Evolutionary conservation across 371 early-diverging fungal species (phyloP), one percentile per base, ranked within the genome.

Genomic region (Lichtheimia ornata): DNA sequence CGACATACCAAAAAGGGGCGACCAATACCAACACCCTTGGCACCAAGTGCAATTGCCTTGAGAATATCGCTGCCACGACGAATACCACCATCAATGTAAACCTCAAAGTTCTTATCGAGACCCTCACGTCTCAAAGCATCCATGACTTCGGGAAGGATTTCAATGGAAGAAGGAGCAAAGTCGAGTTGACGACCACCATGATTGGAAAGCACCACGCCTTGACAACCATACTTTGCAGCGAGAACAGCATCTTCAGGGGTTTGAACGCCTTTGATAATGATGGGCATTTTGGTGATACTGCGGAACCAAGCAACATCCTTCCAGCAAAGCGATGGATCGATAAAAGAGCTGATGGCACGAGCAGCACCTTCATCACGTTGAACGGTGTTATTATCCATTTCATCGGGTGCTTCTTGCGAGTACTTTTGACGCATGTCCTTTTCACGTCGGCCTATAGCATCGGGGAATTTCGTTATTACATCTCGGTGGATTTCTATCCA

Each of bases 151-250:
- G 91, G 88, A 52, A 97, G 71, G 15, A 93, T 88, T 58, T 97
- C 97, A 64, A 94, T 90, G 6, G 76, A 67, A 7, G 84, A 84
- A n/a, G 85, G 84, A 1, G 88, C 83, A 53, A 88, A 86, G 71
- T 97, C 97, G 47, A 98, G 78, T 72, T 98, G 97, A 12, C 98
- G 84, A 28, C 98, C 98, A 62, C 97, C 98, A 66, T 98, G 98
- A 71, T 98, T 98, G 53, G 93, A 92, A 11, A 98, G 76, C 12
- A 96, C 87, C 53, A 97, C 86, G 40, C 92, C 98, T 40, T 87
- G 84, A 53, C 88, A 84, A 0, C 94, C 95, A 52, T 79, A 56
- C 51, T 87, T 62, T 12, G 91, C 92, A 2, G 98, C 97, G 30
- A 91, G 61, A 6, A 88, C 83, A 17, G 97, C 96, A 76, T 98